Conservation (phyloP, 2,329 filamentous ascomycete species). For the Neoarthrinium moseri region DNA sequence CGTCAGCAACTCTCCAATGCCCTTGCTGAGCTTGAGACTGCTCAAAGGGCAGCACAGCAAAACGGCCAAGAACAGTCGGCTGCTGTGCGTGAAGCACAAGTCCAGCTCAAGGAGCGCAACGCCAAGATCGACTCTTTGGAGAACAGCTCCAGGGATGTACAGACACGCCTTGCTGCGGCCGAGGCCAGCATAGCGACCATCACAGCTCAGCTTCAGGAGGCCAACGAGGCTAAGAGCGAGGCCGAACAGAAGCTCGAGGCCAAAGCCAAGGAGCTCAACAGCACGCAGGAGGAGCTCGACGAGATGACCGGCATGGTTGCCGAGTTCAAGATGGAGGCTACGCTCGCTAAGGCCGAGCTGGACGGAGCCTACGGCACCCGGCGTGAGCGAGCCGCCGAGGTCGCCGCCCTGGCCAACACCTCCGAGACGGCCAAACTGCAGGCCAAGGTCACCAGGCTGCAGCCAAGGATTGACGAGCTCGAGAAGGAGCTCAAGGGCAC, state of each 20-base stretch:
- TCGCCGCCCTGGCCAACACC: slow-evolving; percentile 50
- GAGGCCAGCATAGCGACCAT: slow-evolving; percentile 37
- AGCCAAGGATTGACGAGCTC: slow-evolving; percentile 51
- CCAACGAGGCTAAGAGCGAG: slow-evolving; percentile 26
- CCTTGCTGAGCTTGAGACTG: slow-evolving; percentile 45
- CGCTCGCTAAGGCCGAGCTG: slow-evolving; percentile 59
- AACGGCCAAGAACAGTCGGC: slow-evolving; percentile 30
- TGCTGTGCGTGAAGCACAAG: slow-evolving; percentile 33
- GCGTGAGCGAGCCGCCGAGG: slow-evolving; percentile 57
- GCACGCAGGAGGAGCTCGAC: slow-evolving; percentile 33
- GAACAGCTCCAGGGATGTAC: slow-evolving; percentile 36
- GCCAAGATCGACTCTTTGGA: slow-evolving; percentile 43
- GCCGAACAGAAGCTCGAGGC: slow-evolving; percentile 26
- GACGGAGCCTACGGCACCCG: slow-evolving; percentile 61
- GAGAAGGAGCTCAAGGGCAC: slow-evolving; percentile 67
- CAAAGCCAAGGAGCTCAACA: slow-evolving; percentile 39
- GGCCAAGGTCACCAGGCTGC: slow-evolving; percentile 47
- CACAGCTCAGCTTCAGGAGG: slow-evolving; percentile 33
- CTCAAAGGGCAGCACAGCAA: slow-evolving; percentile 31
- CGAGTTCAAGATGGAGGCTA: slow-evolving; percentile 61
- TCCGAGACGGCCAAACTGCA: slow-evolving; percentile 31
- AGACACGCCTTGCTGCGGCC: slow-evolving; percentile 32
- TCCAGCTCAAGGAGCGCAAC: slow-evolving; percentile 42
- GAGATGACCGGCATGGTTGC: slow-evolving; percentile 49
- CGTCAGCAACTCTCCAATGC: slow-evolving; percentile 50